Evolutionary conservation across 2,329 filamentous ascomycete genomes (phyloP).

Genomic region (Neodidymelliopsis sp.): DNA sequence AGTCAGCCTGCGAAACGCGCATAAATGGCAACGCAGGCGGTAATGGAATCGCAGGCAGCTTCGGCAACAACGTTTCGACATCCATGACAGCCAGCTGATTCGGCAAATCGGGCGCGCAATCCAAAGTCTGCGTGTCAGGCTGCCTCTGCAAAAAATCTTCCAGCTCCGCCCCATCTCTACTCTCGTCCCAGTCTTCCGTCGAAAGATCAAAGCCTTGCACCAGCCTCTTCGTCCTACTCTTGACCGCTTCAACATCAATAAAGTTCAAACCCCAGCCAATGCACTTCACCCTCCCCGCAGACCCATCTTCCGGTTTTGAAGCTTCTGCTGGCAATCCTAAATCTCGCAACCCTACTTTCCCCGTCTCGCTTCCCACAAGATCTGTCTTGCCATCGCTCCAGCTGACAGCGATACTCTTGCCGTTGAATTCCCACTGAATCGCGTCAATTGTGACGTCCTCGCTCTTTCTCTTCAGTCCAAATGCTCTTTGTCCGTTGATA

Average conservation of each 20-base stretch:
- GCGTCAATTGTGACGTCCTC: conserved; percentile 45
- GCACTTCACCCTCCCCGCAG: conserved; percentile 49
- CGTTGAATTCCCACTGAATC: conserved; percentile 58
- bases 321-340: conserved; percentile 24
- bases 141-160: conserved; percentile 52
- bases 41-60: conserved; percentile 47
- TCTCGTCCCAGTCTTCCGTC: conserved; percentile 46
- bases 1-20: conserved; percentile 36
- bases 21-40: conserved; percentile 46
- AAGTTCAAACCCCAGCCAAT: conserved; percentile 65
- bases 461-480: conserved; percentile 57
- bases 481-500: conserved; percentile 75
- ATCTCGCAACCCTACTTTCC: conserved; percentile 76
- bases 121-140: conserved; percentile 42
- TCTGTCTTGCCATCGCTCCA: conserved; percentile 84
- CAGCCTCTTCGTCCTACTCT: conserved; percentile 49
- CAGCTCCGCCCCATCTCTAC: conserved; percentile 43
- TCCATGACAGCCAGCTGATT: conserved; percentile 53
- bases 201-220: conserved; percentile 28
- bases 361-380: conserved; percentile 79
- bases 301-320: background rate
- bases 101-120: conserved; percentile 49
- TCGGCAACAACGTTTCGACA: conserved; percentile 47
- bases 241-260: conserved; percentile 57
- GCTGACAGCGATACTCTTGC: conserved; percentile 79